These are phyloP conservation scores for Articulospora tetracladia DNA, from an alignment of 495 filamentous ascomycete genomes.

Conservation along the genomic window DNA sequence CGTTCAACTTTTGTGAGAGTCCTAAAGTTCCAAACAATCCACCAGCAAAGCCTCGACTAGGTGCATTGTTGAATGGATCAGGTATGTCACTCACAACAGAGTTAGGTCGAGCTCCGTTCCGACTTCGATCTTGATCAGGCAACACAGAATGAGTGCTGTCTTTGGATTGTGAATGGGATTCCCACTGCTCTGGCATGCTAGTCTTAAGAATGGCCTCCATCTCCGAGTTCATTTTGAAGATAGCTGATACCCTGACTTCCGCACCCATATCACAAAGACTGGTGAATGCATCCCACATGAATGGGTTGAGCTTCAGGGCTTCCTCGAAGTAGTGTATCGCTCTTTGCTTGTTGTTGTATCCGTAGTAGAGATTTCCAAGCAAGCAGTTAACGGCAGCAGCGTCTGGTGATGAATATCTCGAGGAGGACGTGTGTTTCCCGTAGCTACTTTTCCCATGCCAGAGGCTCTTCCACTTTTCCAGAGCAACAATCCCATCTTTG, in stretches of 20 bases:
- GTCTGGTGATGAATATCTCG: constrained; percentile 72
- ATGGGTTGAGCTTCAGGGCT: constrained; percentile 84
- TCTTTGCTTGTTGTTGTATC: constrained; percentile 72
- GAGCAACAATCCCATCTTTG: constrained; percentile 71
- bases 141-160: constrained; percentile 12
- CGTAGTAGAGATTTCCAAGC: constrained; percentile 82
- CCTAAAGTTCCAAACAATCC: constrained; percentile 45
- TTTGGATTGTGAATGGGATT: constrained; percentile 7
- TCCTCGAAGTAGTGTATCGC: constrained; percentile 82
- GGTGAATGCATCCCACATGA: constrained; percentile 97
- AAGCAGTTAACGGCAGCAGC: constrained; percentile 75
- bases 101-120: constrained; percentile 14
- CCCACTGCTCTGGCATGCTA: constrained; percentile 13
- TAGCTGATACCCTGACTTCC: constrained; percentile 70
- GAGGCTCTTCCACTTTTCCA: constrained; percentile 67
- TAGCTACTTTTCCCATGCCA: constrained; percentile 72
- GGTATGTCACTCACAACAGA: constrained; percentile 17
- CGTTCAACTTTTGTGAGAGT: constrained; percentile 55
- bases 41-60: constrained; percentile 20
- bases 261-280: constrained; percentile 68
- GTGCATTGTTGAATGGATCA: constrained; percentile 30
- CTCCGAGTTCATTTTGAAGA: constrained; percentile 77
- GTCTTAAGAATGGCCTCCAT: constrained; percentile 38
- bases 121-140: constrained; percentile 21
- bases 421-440: constrained; percentile 70